Conservation (phyloP, 371 early-diverging fungal genomes). For the Rhizopus delemar region DNA sequence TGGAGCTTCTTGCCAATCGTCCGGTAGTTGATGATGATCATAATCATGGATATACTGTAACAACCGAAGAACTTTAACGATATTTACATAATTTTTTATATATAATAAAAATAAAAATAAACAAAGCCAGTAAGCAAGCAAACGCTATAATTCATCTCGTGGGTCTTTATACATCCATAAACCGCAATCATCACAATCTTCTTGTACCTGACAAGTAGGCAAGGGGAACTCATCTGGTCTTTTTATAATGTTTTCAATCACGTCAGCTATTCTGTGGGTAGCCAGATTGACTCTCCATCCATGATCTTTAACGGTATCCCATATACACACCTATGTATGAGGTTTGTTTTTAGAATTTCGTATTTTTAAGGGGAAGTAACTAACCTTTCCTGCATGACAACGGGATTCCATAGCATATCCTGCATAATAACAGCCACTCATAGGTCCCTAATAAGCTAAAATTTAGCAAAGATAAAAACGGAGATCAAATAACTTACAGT, state of each 20-base stretch:
- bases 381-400: slow-evolving; percentile 55
- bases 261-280: slow-evolving; percentile 75
- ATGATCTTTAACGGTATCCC: slow-evolving; percentile 68
- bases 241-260: slow-evolving; percentile 79
- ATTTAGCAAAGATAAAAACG: neutral
- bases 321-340: slow-evolving; percentile 54
- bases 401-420: slow-evolving; percentile 90
- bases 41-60: slow-evolving; percentile 12
- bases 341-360: neutral
- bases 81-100: neutral
- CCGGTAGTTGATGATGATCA: neutral
- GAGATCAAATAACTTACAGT: slow-evolving; percentile 41
- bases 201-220: slow-evolving; percentile 56
- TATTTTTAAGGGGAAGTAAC: neutral
- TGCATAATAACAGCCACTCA: slow-evolving; percentile 81
- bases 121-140: neutral
- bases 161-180: slow-evolving; percentile 68
- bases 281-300: slow-evolving; percentile 77
- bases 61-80: slow-evolving; percentile 1
- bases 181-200: slow-evolving; percentile 76
- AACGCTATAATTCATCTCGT: slow-evolving; percentile 34
- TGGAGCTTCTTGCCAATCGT: neutral
- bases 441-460: slow-evolving; percentile 53
- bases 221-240: slow-evolving; percentile 50
- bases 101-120: neutral